A percentile compares a stretch with the other conserved stretches of the same genome.
Conservation (phyloP, 2,329 filamentous ascomycete species). For the Botrytis hyacinthi region DNA sequence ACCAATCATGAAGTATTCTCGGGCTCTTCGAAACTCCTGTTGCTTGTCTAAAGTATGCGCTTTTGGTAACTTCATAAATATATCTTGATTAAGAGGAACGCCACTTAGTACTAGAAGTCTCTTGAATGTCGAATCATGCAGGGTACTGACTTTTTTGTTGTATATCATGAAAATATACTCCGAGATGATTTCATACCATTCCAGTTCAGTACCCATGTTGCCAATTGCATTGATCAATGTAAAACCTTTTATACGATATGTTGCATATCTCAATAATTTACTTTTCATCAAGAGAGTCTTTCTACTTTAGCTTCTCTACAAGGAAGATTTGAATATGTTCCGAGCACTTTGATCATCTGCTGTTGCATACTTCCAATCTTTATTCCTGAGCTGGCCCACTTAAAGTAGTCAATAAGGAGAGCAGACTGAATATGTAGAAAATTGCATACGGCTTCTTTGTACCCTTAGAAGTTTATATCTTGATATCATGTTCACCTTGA, state of each 20-base stretch:
- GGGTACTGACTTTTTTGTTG: not conserved
- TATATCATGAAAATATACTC: not conserved
- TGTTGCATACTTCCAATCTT: not conserved
- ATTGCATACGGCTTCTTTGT: not conserved
- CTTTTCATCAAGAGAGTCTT: not conserved
- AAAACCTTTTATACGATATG: not conserved
- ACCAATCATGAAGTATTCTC: not conserved
- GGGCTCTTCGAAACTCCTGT: not conserved
- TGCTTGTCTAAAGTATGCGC: not conserved
- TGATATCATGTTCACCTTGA: not conserved
- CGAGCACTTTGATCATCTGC: not conserved
- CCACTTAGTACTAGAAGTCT: not conserved
- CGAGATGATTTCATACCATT: not conserved
- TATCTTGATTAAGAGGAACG: not conserved
- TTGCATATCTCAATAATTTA: not conserved
- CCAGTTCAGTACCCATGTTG: not conserved
- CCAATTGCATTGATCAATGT: not conserved
- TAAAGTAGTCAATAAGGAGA: not conserved
- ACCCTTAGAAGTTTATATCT: fast-evolving
- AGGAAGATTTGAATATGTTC: not conserved
- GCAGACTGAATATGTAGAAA: not conserved
- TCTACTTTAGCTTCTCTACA: not conserved
- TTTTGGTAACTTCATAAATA: not conserved
- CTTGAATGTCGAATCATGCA: not conserved
- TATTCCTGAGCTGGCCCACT: not conserved